Conservation (phyloP, 495 filamentous ascomycete genomes). For the Xeromyces bisporus region DNA sequence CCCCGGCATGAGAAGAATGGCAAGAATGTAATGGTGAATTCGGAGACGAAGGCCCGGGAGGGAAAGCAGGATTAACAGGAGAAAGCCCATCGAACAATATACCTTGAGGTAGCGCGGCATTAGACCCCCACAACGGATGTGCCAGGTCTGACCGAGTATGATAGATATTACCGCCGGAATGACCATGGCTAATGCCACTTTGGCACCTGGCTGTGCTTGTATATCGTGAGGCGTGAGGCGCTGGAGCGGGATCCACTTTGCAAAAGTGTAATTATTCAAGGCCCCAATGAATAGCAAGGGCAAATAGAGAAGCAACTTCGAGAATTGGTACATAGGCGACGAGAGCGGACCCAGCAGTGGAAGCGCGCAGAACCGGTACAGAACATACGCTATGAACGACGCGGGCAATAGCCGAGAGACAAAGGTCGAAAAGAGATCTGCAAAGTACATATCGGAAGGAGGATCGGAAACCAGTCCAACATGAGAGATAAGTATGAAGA, state of each 20-base stretch:
- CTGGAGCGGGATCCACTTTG: conserved; percentile 59
- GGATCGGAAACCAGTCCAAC: conserved; percentile 67
- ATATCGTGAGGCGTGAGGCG: conserved; percentile 65
- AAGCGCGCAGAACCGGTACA: conserved; percentile 50
- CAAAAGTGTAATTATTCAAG: conserved; percentile 70
- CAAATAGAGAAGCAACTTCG: conserved; percentile 60
- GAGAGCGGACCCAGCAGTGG: conserved; percentile 38
- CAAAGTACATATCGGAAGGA: conserved; percentile 36
- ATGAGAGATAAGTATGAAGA: conserved; percentile 58
- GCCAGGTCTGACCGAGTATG: conserved; percentile 51
- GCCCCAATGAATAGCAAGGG: conserved; percentile 63
- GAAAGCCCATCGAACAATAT: conserved; percentile 44
- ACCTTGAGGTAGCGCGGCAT: conserved; percentile 54
- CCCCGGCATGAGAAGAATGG: conserved; percentile 64
- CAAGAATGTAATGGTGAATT: conserved; percentile 91
- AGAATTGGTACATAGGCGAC: conserved; percentile 40
- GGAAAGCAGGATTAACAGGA: conserved; percentile 45
- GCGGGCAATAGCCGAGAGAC: conserved; percentile 63
- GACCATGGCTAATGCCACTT: conserved; percentile 50
- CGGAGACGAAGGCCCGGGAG: conserved; percentile 72
- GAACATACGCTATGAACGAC: conserved; percentile 53
- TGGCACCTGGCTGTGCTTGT: conserved; percentile 58
- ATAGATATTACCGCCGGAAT: conserved; percentile 42
- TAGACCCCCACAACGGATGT: conserved; percentile 54
- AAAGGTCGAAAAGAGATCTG: conserved; percentile 48